Conservation (phyloP, 306 rosid species). For the Luffa aegyptiaca region DNA sequence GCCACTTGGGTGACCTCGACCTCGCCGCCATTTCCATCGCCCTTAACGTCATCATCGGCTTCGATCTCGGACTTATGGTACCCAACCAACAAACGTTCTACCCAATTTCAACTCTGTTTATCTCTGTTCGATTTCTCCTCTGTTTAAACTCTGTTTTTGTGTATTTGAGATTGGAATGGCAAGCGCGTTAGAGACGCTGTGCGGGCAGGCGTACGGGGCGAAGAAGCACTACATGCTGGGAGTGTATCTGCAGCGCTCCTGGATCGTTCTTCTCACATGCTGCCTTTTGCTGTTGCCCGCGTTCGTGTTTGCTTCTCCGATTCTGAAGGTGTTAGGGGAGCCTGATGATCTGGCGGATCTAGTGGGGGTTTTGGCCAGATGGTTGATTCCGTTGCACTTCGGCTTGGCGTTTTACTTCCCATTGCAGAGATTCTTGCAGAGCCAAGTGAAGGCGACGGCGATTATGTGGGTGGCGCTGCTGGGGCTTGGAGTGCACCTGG, state of each 20-base stretch:
- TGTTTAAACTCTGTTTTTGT: not conserved
- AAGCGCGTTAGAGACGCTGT: slow-evolving; percentile 4
- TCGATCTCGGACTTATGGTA: slow-evolving; percentile 23
- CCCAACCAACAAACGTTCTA: not conserved
- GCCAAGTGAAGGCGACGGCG: not conserved
- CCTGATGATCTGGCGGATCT: slow-evolving; percentile 3
- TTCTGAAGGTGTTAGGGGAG: not conserved
- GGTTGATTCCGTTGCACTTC: not conserved
- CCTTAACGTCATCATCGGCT: slow-evolving; percentile 15
- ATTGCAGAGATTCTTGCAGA: not conserved
- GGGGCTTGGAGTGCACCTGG: not conserved
- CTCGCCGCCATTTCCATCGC: slow-evolving; percentile 22
- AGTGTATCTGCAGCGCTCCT: no score
- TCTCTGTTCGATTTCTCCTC: not conserved
- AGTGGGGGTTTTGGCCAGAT: not conserved
- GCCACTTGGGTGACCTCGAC: slow-evolving; percentile 17
- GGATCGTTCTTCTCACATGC: no score
- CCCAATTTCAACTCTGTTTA: not conserved
- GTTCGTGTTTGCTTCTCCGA: no score
- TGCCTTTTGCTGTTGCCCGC: no score
- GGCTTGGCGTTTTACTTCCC: not conserved
- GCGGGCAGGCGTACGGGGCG: no score
- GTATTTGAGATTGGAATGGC: slow-evolving; percentile 6
- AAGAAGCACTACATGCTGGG: no score
- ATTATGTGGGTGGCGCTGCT: not conserved